phyloP scores from a whole-genome alignment of 257 asterid genomes.

The Fraxinus excelsior region DNA sequence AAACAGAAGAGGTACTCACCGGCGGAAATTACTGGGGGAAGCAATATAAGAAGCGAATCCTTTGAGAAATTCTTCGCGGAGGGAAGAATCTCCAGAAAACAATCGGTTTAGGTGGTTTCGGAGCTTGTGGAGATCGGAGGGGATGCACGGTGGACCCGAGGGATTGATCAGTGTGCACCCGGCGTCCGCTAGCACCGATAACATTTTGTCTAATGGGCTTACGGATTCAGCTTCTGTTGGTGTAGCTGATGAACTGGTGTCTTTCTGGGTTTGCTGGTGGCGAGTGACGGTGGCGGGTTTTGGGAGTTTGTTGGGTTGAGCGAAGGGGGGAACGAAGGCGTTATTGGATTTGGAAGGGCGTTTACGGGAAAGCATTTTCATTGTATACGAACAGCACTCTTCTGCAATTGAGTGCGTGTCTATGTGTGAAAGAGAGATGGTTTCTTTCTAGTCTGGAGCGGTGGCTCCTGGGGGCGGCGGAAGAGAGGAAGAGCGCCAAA shows the following conservation, averaged over 20 bases:
- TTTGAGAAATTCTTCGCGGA: slow-evolving; percentile 56
- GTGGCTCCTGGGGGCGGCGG: background rate
- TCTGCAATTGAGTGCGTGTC: background rate
- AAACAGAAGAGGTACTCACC: slow-evolving; percentile 35
- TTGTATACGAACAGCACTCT: background rate
- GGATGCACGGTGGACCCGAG: slow-evolving; percentile 66
- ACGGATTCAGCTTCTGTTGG: slow-evolving; percentile 16
- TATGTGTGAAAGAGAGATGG: background rate
- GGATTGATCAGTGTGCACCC: slow-evolving; percentile 74
- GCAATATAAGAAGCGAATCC: slow-evolving; percentile 59
- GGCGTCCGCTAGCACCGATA: slow-evolving; percentile 68
- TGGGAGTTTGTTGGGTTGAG: slow-evolving; percentile 43
- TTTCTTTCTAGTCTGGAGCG: slow-evolving; percentile 1
- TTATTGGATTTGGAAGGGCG: slow-evolving; percentile 48
- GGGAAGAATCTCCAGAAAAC: slow-evolving; percentile 50
- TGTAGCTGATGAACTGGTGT: slow-evolving; percentile 26
- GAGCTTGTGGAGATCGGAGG: slow-evolving; percentile 63
- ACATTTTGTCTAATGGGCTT: slow-evolving; percentile 39
- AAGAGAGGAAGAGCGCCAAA: slow-evolving; percentile 24
- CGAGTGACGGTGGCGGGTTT: slow-evolving; percentile 26
- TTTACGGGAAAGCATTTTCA: slow-evolving; percentile 50
- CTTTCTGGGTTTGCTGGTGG: slow-evolving; percentile 20
- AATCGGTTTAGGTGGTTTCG: slow-evolving; percentile 56
- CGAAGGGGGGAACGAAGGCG: slow-evolving; percentile 55
- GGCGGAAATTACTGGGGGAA: slow-evolving; percentile 54